Evolutionary conservation across 129 eudicot genomes (phyloP).

Genomic region (Kitagawia praeruptora): DNA sequence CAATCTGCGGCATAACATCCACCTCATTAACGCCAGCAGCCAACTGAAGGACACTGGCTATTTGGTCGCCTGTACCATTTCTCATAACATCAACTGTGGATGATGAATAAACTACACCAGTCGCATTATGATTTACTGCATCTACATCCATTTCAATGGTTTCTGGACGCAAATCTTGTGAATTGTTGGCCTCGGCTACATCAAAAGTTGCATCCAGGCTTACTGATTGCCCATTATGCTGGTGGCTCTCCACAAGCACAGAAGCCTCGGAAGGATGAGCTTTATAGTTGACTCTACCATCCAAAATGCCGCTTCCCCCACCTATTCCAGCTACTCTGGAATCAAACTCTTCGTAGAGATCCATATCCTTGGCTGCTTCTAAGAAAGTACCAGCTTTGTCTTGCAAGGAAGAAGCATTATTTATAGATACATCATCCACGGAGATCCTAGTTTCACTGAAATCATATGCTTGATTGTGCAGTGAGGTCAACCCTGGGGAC

Average conservation of each 20-base stretch:
- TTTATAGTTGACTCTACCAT: conserved; percentile 16
- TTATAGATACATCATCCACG: conserved; percentile 9
- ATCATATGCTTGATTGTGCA: conserved; percentile 54
- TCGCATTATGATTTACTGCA: conserved; percentile 21
- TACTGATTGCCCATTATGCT: conserved; percentile 14
- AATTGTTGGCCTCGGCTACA: conserved; percentile 21
- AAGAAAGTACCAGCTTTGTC: conserved; percentile 16
- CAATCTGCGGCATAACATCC: conserved; percentile 17
- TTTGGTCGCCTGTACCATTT: conserved; percentile 21
- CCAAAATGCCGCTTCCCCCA: conserved; percentile 16
- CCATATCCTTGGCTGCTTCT: conserved; percentile 13
- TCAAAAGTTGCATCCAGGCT: conserved; percentile 20
- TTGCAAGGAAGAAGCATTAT: conserved; percentile 21
- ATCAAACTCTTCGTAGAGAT: conserved; percentile 10
- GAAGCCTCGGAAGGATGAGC: conserved; percentile 24
- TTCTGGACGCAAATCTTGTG: conserved; percentile 23
- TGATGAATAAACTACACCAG: conserved; percentile 18
- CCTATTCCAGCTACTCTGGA: conserved; percentile 20
- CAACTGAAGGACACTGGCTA: conserved; percentile 20
- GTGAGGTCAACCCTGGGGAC: conserved; percentile 39
- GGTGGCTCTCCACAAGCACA: conserved; percentile 20
- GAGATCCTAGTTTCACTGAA: conserved; percentile 39
- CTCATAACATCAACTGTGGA: conserved; percentile 13
- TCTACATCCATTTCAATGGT: conserved; percentile 28
- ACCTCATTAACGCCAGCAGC: conserved; percentile 20